Evolutionary conservation across 2,329 filamentous ascomycete genomes (phyloP), one percentile per base, ranked within the genome.

Genomic region (Coniochaeta sp.): DNA sequence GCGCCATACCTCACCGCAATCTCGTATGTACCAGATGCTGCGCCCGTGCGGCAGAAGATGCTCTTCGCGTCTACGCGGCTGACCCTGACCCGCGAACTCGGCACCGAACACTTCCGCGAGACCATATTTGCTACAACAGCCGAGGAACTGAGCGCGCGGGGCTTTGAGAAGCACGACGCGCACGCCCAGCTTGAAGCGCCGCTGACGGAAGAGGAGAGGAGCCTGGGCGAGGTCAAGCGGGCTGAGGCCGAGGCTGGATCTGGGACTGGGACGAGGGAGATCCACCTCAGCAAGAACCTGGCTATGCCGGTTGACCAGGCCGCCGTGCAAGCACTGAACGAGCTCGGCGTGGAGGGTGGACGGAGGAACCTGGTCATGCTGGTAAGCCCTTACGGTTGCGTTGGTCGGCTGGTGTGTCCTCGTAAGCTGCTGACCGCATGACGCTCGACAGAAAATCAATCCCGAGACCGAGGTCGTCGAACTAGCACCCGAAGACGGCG

Each of bases 21-120:
- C 38, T 91, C 89, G 38, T 95, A 92, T 72, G 86, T 95, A 6
- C 91, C 90, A 28, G 89, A 93, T 73, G 71, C 84, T 1, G 90
- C 90, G 43, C 89, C 88, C 31, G 90, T 95, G 60, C 86, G 90
- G 43, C 88, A 91, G 72, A 95, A 95, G 80, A 95, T 91, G 88
- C 82, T 95, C 24, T 93, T 93, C 72, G 90, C 90, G 6, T 84
- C 86, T 26, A 93, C 90, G 31, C 83, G 89, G 11, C 78, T 93
- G 67, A 90, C 89, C 0, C 80, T 95, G 1, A 83, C 88, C 57
- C 83, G 90, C 47, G 89, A 93, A 74, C 79, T 95, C 11, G 90
- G 91, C 54, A 83, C 85, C 59, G 90, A 95, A 72, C 82, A 91
- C 68, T 93, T 95, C 74, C 79, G 87, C 58, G 89, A 93, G 71